Percentiles rank a stretch among this genome's conserved stretches.
phyloP scores from a whole-genome alignment of 2,329 filamentous ascomycete genomes.

The Ophiostoma himal-ulmi region DNA sequence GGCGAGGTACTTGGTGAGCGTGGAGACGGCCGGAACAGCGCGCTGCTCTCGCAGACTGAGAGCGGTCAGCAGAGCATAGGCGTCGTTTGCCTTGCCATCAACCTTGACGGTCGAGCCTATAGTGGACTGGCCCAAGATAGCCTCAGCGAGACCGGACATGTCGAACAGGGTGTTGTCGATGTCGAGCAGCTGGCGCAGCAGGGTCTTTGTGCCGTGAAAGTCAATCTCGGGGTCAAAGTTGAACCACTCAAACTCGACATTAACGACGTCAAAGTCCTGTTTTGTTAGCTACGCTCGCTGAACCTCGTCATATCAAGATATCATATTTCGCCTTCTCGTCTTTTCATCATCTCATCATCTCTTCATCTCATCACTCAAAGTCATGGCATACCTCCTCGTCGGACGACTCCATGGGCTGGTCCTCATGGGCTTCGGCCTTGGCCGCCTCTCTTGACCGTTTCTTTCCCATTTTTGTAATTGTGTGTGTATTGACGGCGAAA shows the following conservation, averaged over 20 bases:
- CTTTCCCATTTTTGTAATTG: conserved; percentile 32
- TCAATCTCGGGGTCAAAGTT: conserved; percentile 85
- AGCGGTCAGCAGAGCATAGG: conserved; percentile 86
- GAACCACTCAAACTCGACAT: conserved; percentile 99
- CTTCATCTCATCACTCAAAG: not conserved
- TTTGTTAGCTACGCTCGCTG: conserved; percentile 23
- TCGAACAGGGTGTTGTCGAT: conserved; percentile 80
- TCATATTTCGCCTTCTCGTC: not conserved
- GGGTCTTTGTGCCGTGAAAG: conserved; percentile 88
- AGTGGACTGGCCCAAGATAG: conserved; percentile 75
- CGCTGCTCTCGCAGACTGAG: conserved; percentile 76
- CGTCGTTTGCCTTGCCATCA: conserved; percentile 87
- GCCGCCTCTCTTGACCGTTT: conserved; percentile 36
- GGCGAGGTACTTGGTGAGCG: conserved; percentile 65
- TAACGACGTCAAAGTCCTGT: conserved; percentile 82
- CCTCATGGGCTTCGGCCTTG: conserved; percentile 28
- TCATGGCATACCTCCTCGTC: conserved; percentile 40
- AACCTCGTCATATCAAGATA: too few species aligned
- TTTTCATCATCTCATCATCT: not conserved
- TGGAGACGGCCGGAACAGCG: conserved; percentile 64
- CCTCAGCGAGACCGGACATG: conserved; percentile 75
- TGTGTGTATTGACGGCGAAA: not conserved
- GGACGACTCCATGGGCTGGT: conserved; percentile 41
- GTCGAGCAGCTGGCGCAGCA: conserved; percentile 88
- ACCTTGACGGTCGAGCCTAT: conserved; percentile 95